Percentiles rank a stretch among this genome's conserved stretches.
Evolutionary conservation across 1,284 basidiomycete genomes (phyloP).

Genomic region (Phaffia rhodozyma): DNA sequence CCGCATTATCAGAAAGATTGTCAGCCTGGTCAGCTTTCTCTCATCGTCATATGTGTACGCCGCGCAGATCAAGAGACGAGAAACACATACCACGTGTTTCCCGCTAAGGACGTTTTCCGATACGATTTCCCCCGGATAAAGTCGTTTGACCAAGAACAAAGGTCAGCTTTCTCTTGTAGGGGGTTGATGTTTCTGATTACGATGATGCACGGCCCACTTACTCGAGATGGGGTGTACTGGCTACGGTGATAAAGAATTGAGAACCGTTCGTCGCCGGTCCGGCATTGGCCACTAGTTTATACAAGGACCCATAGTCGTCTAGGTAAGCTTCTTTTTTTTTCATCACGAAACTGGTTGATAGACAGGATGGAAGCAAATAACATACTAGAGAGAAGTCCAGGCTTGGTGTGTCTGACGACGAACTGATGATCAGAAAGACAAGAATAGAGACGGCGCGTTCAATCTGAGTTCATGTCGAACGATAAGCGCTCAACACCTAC

Average conservation of each 20-base stretch:
- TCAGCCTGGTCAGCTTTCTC: too few relatives aligned
- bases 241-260: constrained; percentile 18
- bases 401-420: constrained; percentile 4
- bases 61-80: too few relatives aligned
- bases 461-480: not conserved
- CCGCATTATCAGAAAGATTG: too few relatives aligned
- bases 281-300: constrained; percentile 10
- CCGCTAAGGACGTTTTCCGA: too few relatives aligned
- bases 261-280: constrained; percentile 14
- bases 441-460: not conserved
- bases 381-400: constrained; percentile 14
- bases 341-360: not conserved
- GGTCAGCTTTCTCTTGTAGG: too few relatives aligned
- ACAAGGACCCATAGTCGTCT: too few relatives aligned
- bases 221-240: constrained; percentile 8
- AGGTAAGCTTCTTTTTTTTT: not conserved
- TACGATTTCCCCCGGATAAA: too few relatives aligned
- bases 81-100: too few relatives aligned
- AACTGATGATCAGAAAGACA: not conserved
- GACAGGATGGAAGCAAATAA: not conserved
- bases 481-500: not conserved
- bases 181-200: too few relatives aligned
- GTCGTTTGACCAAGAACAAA: too few relatives aligned
- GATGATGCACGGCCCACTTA: too few relatives aligned
- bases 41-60: too few relatives aligned